Evolutionary conservation across 805 yeast genomes (phyloP).

Genomic region (Candida yuanshanica): DNA sequence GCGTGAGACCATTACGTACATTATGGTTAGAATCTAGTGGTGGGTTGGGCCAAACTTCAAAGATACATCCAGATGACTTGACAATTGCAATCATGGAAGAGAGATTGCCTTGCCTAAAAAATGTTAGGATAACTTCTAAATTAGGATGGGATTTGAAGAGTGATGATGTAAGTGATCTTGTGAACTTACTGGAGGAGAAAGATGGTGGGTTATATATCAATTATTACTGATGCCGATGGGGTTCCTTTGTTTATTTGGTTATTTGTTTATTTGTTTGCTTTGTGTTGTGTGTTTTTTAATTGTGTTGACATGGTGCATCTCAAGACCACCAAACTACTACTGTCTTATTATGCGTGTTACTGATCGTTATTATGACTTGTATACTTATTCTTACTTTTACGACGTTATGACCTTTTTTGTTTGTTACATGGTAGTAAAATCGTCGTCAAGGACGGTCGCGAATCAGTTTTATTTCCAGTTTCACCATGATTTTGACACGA

Average conservation of each 20-base stretch:
- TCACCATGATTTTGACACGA: background rate
- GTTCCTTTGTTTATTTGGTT: too few species aligned
- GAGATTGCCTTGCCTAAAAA: conserved; percentile 61
- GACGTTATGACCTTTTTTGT: too few species aligned
- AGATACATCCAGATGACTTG: conserved; percentile 83
- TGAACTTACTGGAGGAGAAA: conserved; percentile 63
- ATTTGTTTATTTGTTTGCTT: too few species aligned
- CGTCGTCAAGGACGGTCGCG: too few species aligned
- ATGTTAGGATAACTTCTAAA: conserved; percentile 63
- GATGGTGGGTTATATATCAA: conserved; percentile 71
- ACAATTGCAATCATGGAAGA: conserved; percentile 79
- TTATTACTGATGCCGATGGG: conserved; percentile 18
- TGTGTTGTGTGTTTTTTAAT: too few species aligned
- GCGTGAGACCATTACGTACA: conserved; percentile 47
- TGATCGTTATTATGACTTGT: too few species aligned
- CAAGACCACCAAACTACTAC: too few species aligned
- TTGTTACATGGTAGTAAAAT: too few species aligned
- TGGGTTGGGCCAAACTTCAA: conserved; percentile 73
- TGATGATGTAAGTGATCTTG: conserved; percentile 57
- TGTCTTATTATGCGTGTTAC: too few species aligned
- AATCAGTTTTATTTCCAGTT: too few species aligned
- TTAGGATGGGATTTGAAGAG: conserved; percentile 80
- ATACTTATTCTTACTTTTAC: too few species aligned
- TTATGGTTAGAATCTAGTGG: conserved; percentile 82
- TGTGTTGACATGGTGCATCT: too few species aligned